phyloP scores from a whole-genome alignment of 2,329 filamentous ascomycete species.

The Fusarium metavorans region DNA sequence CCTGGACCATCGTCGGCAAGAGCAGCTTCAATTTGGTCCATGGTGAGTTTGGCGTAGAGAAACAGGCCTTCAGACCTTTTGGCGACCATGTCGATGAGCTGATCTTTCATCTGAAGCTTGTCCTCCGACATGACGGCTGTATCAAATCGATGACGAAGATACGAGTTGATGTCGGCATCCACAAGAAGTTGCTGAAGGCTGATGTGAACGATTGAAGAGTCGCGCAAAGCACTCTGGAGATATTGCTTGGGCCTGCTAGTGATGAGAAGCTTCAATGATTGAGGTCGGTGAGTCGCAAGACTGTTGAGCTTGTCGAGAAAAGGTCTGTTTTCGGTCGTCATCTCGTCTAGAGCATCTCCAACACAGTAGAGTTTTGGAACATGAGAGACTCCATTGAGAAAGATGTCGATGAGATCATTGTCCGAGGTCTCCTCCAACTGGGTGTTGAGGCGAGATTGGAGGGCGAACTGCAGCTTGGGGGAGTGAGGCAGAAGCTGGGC shows the following conservation, averaged over 20 bases:
- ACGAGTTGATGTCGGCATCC: conserved; percentile 31
- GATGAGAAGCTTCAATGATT: conserved; percentile 36
- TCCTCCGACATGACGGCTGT: background rate
- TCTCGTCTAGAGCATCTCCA: conserved; percentile 40
- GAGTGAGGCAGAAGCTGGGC: conserved; percentile 37
- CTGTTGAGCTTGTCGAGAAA: conserved; percentile 37
- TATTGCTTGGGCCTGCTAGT: conserved; percentile 37
- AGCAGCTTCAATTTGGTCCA: conserved; percentile 33
- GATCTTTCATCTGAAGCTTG: conserved; percentile 11
- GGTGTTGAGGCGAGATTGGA: conserved; percentile 23
- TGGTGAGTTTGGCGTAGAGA: conserved; percentile 40
- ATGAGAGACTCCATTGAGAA: conserved; percentile 26
- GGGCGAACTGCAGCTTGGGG: conserved; percentile 33
- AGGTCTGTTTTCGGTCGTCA: conserved; percentile 29
- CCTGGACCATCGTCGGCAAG: background rate
- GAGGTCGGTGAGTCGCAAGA: conserved; percentile 32
- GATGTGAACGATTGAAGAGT: conserved; percentile 39
- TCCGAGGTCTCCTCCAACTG: conserved; percentile 33
- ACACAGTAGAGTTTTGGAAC: conserved; percentile 39
- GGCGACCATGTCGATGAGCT: conserved; percentile 32
- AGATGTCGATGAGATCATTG: conserved; percentile 35
- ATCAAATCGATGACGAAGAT: conserved; percentile 34
- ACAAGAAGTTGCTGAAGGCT: conserved; percentile 39
- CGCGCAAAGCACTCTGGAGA: conserved; percentile 29
- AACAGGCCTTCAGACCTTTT: conserved; percentile 33